These are phyloP conservation scores for Lentinula sp. DNA, from an alignment of 768 basidiomycete species.

Conservation along the genomic window DNA sequence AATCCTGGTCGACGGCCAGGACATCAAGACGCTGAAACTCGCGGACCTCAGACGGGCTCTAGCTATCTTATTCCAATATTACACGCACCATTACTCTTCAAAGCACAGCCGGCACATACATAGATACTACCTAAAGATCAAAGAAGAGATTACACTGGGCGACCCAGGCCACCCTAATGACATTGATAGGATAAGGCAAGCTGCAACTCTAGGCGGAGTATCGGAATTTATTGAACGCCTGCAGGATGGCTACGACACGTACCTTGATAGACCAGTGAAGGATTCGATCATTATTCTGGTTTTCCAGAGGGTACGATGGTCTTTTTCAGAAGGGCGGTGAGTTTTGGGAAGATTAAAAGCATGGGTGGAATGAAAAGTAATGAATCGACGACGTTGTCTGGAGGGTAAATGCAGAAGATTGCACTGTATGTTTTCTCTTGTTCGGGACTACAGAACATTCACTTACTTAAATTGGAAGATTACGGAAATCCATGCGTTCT, in stretches of 20 bases:
- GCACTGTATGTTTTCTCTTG: constrained; percentile 45
- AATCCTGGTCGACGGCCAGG: constrained; percentile 58
- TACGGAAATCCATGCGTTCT: constrained; percentile 66
- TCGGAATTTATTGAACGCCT: constrained; percentile 56
- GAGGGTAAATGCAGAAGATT: constrained; percentile 72
- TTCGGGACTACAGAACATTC: neutral
- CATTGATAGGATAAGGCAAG: constrained; percentile 53
- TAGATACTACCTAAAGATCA: constrained; percentile 43
- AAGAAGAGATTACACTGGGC: constrained; percentile 73
- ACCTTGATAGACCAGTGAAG: constrained; percentile 64
- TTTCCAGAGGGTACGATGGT: constrained; percentile 60
- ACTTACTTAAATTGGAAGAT: constrained; percentile 27
- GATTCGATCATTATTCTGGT: constrained; percentile 64
- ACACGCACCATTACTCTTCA: constrained; percentile 68
- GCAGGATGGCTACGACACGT: constrained; percentile 64
- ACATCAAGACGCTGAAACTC: constrained; percentile 56
- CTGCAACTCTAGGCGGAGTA: constrained; percentile 68
- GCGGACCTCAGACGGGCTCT: constrained; percentile 59
- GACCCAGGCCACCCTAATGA: constrained; percentile 51
- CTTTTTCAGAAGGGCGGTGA: constrained; percentile 54
- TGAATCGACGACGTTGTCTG: constrained; percentile 22
- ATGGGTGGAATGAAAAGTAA: constrained; percentile 35
- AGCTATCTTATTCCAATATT: constrained; percentile 77
- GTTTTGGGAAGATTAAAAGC: constrained; percentile 39
- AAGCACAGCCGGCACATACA: constrained; percentile 19